Evolutionary conservation across 768 basidiomycete genomes (phyloP), one percentile per base, ranked within the genome.

Genomic region (Calocera viscosa): DNA sequence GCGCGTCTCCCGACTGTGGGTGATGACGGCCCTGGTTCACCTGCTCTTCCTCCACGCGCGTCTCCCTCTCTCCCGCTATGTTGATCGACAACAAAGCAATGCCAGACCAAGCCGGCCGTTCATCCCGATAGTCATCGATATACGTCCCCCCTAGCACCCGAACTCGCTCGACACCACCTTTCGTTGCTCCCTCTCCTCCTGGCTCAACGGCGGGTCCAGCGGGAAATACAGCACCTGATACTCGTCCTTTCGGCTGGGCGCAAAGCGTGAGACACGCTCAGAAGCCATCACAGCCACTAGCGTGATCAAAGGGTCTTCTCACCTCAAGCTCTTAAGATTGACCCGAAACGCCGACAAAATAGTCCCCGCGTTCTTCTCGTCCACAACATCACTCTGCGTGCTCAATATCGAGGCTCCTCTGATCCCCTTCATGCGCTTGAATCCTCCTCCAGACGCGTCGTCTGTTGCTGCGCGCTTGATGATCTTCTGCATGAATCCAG

Each of bases 171-270:
- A 82, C 26, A 90, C 82, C 3, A 80, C 78, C 72, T 80, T 86
- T 66, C 82, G 78, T 49, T 70, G 69, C 63, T 68, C 71, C 68
- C 80, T 83, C 72, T 91, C 82, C 28, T 72, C 65, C 14, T 83
- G 81, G 1, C 80, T 80, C 64, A 93, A 76, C 5, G 89, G 85
- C 1, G 80, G 77, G 0, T 79, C 81, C 77, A 93, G 82, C 0
- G 90, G 88, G 71, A 94, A 93, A 72, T 86, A 88, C 33, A 96
- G 78, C 19, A 95, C 83, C 73, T 96, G 93, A 73, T 90, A 93
- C 49, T 87, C 80, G 67, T 82, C 77, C 70, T 80, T 73, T 69
- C 76, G 78, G 68, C 86, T 86, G 70, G n/a, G 63, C 26, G 32
- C 33, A 34, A 65, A 7, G n/a, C 35, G 64, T 68, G 32, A 65